phyloP scores from a whole-genome alignment of 345 rosid genomes.

The Ceriops tagal region DNA sequence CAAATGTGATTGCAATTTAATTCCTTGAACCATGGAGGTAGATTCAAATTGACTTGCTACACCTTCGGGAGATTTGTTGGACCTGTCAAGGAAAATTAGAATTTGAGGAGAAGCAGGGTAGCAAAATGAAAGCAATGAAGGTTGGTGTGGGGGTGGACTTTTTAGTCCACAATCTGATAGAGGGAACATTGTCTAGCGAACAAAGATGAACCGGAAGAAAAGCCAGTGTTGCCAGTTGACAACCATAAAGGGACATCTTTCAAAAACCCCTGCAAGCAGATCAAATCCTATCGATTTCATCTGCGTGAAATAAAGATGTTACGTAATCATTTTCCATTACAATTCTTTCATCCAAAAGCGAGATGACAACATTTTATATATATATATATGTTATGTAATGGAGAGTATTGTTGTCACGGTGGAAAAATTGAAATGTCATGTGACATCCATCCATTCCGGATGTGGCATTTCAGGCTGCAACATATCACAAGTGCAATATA shows the following conservation, averaged over 20 bases:
- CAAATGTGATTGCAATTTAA: no score
- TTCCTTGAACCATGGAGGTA: no score
- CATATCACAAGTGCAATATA: background rate
- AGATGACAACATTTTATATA: slow-evolving; percentile 11
- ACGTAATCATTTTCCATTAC: background rate
- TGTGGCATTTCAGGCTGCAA: background rate
- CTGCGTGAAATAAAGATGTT: background rate
- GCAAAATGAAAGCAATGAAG: background rate
- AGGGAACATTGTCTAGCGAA: background rate
- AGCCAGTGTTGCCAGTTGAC: slow-evolving; percentile 3
- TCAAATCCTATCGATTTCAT: background rate
- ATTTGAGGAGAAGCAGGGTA: background rate
- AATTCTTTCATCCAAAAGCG: background rate
- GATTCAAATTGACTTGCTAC: no score
- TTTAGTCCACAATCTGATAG: slow-evolving; percentile 23
- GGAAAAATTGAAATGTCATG: slow-evolving; percentile 5
- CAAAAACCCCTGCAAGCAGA: background rate
- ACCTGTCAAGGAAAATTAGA: background rate
- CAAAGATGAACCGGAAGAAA: background rate
- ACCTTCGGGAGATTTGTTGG: no score
- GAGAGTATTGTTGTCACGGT: slow-evolving; percentile 12
- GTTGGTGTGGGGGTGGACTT: slow-evolving; percentile 28
- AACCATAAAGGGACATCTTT: background rate
- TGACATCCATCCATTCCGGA: background rate
- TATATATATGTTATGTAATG: background rate